A percentile compares a stretch with the other conserved stretches of the same genome.
phyloP scores from a whole-genome alignment of 805 yeast species.

The Candida vartiovaarae region DNA sequence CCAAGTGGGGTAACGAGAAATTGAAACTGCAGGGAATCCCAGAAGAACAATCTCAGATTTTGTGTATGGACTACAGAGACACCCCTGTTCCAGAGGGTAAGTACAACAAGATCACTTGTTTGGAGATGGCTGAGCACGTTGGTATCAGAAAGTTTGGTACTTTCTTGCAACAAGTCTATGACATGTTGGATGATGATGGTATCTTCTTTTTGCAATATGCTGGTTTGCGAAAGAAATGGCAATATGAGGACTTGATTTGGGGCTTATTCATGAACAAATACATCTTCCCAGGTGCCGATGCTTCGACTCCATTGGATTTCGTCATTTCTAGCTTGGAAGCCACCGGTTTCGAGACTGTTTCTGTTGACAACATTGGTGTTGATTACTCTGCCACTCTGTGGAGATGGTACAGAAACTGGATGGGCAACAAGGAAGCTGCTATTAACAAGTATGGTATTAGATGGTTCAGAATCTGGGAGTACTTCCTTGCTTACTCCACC shows the following conservation, averaged over 20 bases:
- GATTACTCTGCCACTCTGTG: slow-evolving; percentile 87
- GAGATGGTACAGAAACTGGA: slow-evolving; percentile 95
- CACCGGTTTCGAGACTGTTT: slow-evolving; percentile 79
- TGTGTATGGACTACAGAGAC: slow-evolving; percentile 86
- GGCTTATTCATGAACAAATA: slow-evolving; percentile 95
- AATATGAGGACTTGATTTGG: slow-evolving; percentile 90
- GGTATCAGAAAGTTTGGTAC: slow-evolving; percentile 78
- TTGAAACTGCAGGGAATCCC: slow-evolving; percentile 63
- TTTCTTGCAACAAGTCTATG: slow-evolving; percentile 74
- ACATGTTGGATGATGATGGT: slow-evolving; percentile 89
- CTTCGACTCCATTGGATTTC: slow-evolving; percentile 87
- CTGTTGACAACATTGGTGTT: slow-evolving; percentile 85
- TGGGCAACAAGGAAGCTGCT: slow-evolving; percentile 70
- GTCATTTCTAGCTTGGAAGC: slow-evolving; percentile 72
- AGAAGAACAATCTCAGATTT: slow-evolving; percentile 62
- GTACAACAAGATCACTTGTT: slow-evolving; percentile 82
- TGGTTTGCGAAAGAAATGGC: slow-evolving; percentile 89
- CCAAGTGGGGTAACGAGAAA: slow-evolving; percentile 77
- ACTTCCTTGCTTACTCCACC: slow-evolving; percentile 74
- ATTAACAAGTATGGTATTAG: slow-evolving; percentile 75
- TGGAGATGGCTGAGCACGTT: slow-evolving; percentile 96
- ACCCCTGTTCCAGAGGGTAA: slow-evolving; percentile 64
- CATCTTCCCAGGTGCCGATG: slow-evolving; percentile 96
- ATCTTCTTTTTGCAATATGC: slow-evolving; percentile 82
- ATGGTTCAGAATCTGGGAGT: slow-evolving; percentile 95